These are phyloP conservation scores for Trametes punicea DNA, from an alignment of 768 basidiomycete genomes.

Conservation along the genomic window DNA sequence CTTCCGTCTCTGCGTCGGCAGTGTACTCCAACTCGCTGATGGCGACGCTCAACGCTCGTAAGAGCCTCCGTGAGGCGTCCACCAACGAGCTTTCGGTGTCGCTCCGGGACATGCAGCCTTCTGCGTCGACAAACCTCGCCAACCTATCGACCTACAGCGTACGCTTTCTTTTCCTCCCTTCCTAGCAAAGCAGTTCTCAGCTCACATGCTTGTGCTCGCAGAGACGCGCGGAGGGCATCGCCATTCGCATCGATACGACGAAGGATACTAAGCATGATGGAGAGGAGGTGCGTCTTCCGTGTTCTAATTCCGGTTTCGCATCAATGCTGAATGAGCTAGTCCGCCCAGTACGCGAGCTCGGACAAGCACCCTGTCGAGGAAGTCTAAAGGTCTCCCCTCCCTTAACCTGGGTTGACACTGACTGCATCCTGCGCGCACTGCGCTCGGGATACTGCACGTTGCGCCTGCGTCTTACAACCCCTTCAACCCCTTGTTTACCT, in stretches of 20 bases:
- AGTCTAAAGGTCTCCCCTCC: neutral
- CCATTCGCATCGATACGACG: conserved; percentile 64
- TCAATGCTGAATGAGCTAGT: too few species aligned
- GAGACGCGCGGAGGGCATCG: conserved; percentile 33
- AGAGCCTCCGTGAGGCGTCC: conserved; percentile 14
- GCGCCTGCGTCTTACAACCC: too few species aligned
- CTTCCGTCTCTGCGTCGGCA: conserved; percentile 18
- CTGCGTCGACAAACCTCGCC: conserved; percentile 4
- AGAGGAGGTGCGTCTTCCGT: neutral
- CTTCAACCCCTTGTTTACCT: too few species aligned
- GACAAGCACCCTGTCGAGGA: conserved; percentile 14
- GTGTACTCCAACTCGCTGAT: conserved; percentile 56
- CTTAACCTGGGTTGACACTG: too few species aligned
- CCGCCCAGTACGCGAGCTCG: conserved; percentile 6
- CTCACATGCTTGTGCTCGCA: neutral
- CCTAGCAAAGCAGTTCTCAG: neutral
- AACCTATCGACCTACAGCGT: conserved; percentile 35
- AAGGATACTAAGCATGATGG: conserved; percentile 46
- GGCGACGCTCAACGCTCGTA: conserved; percentile 48
- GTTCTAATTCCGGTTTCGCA: neutral
- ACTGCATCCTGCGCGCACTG: neutral
- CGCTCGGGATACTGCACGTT: neutral
- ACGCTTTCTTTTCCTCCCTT: neutral
- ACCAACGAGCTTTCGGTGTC: conserved; percentile 14
- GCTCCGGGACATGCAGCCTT: conserved; percentile 16